phyloP scores from a whole-genome alignment of 495 filamentous ascomycete species.

The Parachaetomium inaequale region DNA sequence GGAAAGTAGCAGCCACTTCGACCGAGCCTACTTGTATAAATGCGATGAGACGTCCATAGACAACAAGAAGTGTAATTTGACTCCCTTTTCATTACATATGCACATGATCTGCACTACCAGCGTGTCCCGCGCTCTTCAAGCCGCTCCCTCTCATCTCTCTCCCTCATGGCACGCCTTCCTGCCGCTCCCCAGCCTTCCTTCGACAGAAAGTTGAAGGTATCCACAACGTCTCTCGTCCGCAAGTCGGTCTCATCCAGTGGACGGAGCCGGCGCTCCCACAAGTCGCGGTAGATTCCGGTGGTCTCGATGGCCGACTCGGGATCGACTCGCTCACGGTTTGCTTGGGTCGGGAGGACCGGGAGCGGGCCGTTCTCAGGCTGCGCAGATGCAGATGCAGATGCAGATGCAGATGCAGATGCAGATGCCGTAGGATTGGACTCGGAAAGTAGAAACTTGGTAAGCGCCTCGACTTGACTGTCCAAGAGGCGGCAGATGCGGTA shows the following conservation, averaged over 20 bases:
- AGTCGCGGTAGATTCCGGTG: constrained; percentile 25
- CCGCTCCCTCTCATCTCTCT: too few species aligned
- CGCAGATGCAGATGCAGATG: too few species aligned
- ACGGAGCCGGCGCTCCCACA: constrained; percentile 13
- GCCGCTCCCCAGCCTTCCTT: not conserved
- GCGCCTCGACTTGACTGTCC: constrained; percentile 16
- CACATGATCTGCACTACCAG: too few species aligned
- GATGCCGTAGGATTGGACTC: too few species aligned
- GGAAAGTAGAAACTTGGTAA: constrained; percentile 20
- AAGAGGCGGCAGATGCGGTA: constrained; percentile 25
- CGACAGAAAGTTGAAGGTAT: not conserved
- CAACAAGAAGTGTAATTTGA: too few species aligned
- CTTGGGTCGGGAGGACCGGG: constrained; percentile 12
- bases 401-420: too few species aligned
- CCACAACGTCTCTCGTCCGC: not conserved
- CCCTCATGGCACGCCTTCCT: not conserved
- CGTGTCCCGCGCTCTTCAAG: too few species aligned
- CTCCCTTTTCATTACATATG: too few species aligned
- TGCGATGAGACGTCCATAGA: too few species aligned
- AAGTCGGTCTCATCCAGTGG: not conserved
- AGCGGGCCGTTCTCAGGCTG: not conserved
- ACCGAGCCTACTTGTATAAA: too few species aligned
- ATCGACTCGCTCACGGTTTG: constrained; percentile 19
- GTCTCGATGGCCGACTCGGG: constrained; percentile 16
- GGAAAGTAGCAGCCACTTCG: too few species aligned